Percentiles rank a stretch among this genome's conserved stretches.
phyloP scores from a whole-genome alignment of 2,329 filamentous ascomycete genomes.

The Cladosporium sp. region DNA sequence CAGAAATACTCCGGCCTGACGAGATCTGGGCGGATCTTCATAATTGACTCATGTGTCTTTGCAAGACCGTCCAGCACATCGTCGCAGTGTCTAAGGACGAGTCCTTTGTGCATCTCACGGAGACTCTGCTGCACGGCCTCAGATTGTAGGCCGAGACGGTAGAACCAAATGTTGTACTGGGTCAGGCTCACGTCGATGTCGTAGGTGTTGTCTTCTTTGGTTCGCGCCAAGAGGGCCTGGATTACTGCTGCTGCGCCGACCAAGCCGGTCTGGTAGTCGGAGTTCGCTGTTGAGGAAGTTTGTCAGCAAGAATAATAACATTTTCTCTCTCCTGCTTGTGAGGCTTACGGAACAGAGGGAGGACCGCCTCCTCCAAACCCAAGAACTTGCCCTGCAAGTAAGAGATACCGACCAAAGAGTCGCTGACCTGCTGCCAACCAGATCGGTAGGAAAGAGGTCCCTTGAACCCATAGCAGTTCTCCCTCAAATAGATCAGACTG shows the following conservation, averaged over 20 bases:
- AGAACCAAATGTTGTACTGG: constrained; percentile 10
- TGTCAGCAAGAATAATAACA: background rate
- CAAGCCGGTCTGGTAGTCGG: constrained; percentile 6
- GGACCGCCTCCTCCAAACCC: background rate
- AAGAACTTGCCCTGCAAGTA: background rate
- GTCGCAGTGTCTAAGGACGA: background rate
- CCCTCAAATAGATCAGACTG: constrained; percentile 42
- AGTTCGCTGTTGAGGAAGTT: background rate
- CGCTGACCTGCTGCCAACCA: constrained; percentile 1
- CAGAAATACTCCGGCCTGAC: background rate
- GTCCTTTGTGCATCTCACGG: background rate
- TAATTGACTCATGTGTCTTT: background rate
- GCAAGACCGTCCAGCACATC: background rate
- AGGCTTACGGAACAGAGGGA: background rate
- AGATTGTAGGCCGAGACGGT: background rate
- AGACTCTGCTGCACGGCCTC: background rate
- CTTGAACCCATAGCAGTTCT: constrained; percentile 50
- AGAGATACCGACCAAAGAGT: background rate
- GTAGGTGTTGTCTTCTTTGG: constrained; percentile 3
- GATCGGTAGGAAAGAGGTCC: constrained; percentile 39
- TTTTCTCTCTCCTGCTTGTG: too few species aligned
- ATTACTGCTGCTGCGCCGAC: background rate
- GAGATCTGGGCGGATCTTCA: background rate
- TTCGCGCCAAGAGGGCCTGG: background rate
- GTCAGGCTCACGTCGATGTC: constrained; percentile 8